Evolutionary conservation across 257 asterid species (phyloP), one percentile per base, ranked within the genome.

Genomic region (Ehretia macrophylla): DNA sequence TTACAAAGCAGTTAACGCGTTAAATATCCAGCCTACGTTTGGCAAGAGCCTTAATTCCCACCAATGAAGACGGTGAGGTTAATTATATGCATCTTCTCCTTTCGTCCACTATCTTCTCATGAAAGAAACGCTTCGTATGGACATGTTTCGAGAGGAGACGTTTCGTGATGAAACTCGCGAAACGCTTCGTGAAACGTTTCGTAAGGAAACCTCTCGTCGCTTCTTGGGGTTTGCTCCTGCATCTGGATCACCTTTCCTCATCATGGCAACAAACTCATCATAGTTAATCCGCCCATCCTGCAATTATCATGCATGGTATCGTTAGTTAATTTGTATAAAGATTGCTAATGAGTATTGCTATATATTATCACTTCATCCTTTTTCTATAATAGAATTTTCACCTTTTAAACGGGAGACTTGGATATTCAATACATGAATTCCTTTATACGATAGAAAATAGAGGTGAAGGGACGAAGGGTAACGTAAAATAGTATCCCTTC

Each of bases 251-350:
- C 95, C 95, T 77, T 85, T 87, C 85, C 67, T 87, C 97, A 85
- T 90, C 96, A 90, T 87, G 46, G 93, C 96, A 52, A 76, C 77
- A 51, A 90, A 90, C 60, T 90, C 97, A 11, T 87, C 96, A 38
- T 79, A 87, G 70, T 90, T 83, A 60, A 87, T 90, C 58, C 82
- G 73, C 9, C 95, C 96, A 72, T 87, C 97, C 97, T 87, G 76
- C 71, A 71, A 6, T 40, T 49, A 44, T 11, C 18, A n/a, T 40
- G 22, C 17, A 50, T 40, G 10, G 32, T 10, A 66, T n/a, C 11
- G 14, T 52, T 11, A 17, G 17, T 19, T 6, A 17, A 8, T 0
- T 19, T 21, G 14, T 22, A 10, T 14, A 48, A 14, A 21, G n/a
- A n/a, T n/a, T n/a, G n/a, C n/a, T n/a, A n/a, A n/a, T n/a, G n/a